Conservation (phyloP, 805 yeast genomes). For the Myxozyma neotropica region DNA sequence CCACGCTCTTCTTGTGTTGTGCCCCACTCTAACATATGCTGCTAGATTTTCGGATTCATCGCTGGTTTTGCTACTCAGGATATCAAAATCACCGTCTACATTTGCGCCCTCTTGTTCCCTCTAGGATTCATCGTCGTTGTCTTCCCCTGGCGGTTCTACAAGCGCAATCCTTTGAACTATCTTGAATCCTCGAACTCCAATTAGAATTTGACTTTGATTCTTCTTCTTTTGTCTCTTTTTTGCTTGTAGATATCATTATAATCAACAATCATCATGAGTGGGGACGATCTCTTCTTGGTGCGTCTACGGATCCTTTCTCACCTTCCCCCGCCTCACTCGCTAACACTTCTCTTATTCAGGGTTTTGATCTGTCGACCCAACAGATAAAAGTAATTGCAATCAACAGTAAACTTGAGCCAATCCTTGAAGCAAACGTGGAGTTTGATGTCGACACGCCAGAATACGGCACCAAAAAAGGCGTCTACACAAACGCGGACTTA, state of each 20-base stretch:
- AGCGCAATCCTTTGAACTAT: constrained; percentile 54
- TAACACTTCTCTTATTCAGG: constrained; percentile 49
- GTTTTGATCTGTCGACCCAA: constrained; percentile 88
- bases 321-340: not conserved
- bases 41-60: constrained; percentile 46
- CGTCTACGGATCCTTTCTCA: not conserved
- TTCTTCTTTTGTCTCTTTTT: constrained; percentile 24
- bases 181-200: constrained; percentile 38
- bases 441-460: constrained; percentile 66
- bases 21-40: not conserved
- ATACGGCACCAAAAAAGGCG: constrained; percentile 76
- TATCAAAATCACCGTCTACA: constrained; percentile 45
- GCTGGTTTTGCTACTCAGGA: constrained; percentile 55
- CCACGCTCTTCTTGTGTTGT: not conserved
- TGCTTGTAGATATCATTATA: not conserved
- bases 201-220: not conserved
- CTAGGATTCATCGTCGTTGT: constrained; percentile 47
- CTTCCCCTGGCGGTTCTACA: constrained; percentile 65
- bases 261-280: constrained; percentile 27
- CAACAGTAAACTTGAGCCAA: constrained; percentile 54
- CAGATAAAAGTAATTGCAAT: constrained; percentile 78
- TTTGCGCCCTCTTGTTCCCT: constrained; percentile 46
- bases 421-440: constrained; percentile 63
- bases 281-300: constrained; percentile 25
- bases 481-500: constrained; percentile 53